Evolutionary conservation across 176 grass and related monocot species (phyloP), one percentile per base, ranked within the genome.

Genomic region (Oryza brachyantha): DNA sequence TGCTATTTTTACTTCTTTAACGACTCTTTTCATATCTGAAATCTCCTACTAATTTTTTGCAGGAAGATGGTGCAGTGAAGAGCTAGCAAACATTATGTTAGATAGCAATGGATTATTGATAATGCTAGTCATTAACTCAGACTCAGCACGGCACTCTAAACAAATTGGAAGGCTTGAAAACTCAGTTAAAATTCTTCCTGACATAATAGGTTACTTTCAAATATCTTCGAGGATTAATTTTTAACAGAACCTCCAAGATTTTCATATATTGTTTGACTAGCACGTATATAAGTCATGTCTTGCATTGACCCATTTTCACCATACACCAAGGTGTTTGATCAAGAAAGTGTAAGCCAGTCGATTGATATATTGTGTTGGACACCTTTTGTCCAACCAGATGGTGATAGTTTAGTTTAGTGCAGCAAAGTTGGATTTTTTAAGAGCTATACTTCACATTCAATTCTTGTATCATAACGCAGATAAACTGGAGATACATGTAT

Each of bases 51-150:
- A 61, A 70, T 27, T 32, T 32, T 80, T 84, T 65, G 31, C 55
- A 88, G 86, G 42, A 69, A 61, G 52, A 9, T 74, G n/a, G 52
- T 57, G n/a, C n/a, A 24, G 24, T 3, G 13, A 22, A 57, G 52
- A 24, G 52, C 52, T 57, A 57, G n/a, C 8, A 10, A 52, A 57
- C 22, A 57, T 57, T 57, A 24, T 57, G 52, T 52, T 37, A 36
- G 19, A 21, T 79, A 78, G 76, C 60, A 73, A 19, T 71, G 45
- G 10, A 58, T 3, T 29, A 57, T 46, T 29, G 38, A 42, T 12
- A 25, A 28, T 24, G 36, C 11, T 32, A 54, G 31, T 25, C 16
- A 43, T 54, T 79, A 64, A 22, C 26, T 1, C 43, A n/a, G 46
- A 24, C 52, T 57, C 66, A 78, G 8, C 32, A 24, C 31, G 66